Evolutionary conservation across 148 eudicot species (phyloP), one percentile per base, ranked within the genome.

Genomic region (Chenopodium suecicum): DNA sequence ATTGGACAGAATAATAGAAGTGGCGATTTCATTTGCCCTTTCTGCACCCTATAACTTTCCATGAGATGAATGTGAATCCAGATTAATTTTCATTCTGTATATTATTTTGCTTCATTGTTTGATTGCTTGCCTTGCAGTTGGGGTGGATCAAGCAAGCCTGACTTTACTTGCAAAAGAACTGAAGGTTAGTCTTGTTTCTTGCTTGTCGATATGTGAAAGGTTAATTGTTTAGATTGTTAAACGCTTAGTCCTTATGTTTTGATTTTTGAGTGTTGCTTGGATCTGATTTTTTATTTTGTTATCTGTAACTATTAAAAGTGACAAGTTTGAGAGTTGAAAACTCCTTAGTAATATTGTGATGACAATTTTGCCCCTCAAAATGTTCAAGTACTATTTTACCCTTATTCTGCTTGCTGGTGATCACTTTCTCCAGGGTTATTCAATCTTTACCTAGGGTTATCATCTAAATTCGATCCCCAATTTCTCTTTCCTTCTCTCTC

Each of bases 61-160:
- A 25, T 17, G 20, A 14, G 73, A 74, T 77, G 56, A 37, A 20
- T 70, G 27, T 31, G 29, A 79, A 74, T 56, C 34, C 3, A 13
- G 22, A 79, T 44, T 19, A 20, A 17, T 20, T 6, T 62, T 73
- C 32, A 7, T 74, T 13, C 48, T 23, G 13, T 46, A 19, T 29
- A 16, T 44, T 66, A 2, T 9, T 41, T 2, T 83, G 79, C 60
- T 68, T 31, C 32, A 46, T 22, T 56, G 80, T 70, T 11, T 68
- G 52, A 65, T 54, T 64, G 70, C 44, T 74, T 72, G 46, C 81
- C 31, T 77, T 91, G 88, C 94, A 95, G 98, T 67, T 95, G 98
- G 98, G 98, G 98, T 79, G 98, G 98, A 87, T 95, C 98, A 56
- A 95, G 98, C 87, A 88, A 98, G 86, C 97, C 98, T 84, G 98